Conservation (phyloP, 176 grass and related monocot genomes). For the Zoysia japonica region DNA sequence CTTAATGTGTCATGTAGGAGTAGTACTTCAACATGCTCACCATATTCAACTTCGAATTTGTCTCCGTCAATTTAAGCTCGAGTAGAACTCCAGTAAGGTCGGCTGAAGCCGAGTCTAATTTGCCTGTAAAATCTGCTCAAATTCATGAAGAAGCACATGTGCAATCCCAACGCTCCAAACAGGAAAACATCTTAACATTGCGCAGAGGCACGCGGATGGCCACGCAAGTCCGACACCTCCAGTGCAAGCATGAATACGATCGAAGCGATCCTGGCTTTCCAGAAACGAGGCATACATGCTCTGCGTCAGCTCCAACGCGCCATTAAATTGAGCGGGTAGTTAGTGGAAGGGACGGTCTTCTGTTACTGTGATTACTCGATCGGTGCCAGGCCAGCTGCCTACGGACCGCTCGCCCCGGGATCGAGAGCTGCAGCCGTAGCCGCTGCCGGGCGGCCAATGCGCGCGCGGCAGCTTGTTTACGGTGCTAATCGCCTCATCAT, state of each 20-base stretch:
- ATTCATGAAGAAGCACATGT: no score
- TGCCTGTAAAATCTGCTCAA: no score
- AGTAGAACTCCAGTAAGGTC: no score
- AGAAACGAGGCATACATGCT: background rate
- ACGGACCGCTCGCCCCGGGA: background rate
- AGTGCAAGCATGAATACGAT: background rate
- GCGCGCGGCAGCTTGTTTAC: background rate
- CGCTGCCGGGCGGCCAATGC: constrained; percentile 29
- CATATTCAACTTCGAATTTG: no score
- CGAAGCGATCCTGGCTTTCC: background rate
- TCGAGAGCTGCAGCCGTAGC: constrained; percentile 20
- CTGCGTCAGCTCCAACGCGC: background rate
- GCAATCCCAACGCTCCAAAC: no score
- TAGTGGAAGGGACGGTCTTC: constrained; percentile 18
- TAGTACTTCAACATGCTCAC: no score
- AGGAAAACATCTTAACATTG: no score
- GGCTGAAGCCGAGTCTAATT: no score
- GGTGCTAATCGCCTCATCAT: constrained; percentile 53
- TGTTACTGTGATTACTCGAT: constrained; percentile 28
- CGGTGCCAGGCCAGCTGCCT: background rate
- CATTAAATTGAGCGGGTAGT: constrained; percentile 24
- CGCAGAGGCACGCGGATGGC: no score
- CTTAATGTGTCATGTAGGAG: no score
- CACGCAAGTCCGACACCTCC: no score
- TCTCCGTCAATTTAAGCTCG: no score